These are phyloP conservation scores for Cyclotella baltica DNA, from an alignment of 108 stramenopile genomes.

Conservation along the genomic window DNA sequence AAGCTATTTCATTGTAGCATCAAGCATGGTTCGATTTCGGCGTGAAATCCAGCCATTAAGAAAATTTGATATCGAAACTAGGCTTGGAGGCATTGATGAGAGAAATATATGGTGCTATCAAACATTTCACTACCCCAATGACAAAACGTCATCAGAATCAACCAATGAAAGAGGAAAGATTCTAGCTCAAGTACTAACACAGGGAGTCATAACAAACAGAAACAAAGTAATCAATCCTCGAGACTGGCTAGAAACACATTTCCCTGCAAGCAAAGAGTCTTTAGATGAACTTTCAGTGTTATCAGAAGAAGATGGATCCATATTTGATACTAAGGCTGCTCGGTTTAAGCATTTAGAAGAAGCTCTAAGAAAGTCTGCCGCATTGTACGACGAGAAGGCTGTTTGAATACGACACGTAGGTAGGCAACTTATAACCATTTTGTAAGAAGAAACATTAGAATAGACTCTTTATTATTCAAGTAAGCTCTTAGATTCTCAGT, in stretches of 20 bases:
- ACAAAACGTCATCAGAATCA: background rate
- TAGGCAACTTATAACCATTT: too few relatives aligned
- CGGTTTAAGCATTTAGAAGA: slow-evolving; percentile 44
- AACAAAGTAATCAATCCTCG: slow-evolving; percentile 45
- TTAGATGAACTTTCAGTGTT: slow-evolving; percentile 32
- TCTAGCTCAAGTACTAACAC: slow-evolving; percentile 41
- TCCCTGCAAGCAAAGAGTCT: slow-evolving; percentile 19
- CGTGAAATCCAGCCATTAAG: slow-evolving; percentile 65
- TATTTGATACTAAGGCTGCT: slow-evolving; percentile 43
- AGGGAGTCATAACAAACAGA: slow-evolving; percentile 32
- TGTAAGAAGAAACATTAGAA: too few relatives aligned
- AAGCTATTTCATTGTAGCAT: slow-evolving; percentile 58
- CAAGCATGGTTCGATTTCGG: slow-evolving; percentile 63
- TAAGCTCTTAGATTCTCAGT: too few relatives aligned
- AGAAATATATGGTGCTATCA: slow-evolving; percentile 73
- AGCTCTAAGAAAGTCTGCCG: slow-evolving; percentile 32
- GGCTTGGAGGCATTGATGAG: slow-evolving; percentile 60
- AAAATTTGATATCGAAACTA: slow-evolving; percentile 68
- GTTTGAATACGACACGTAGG: too few relatives aligned
- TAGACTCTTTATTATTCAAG: too few relatives aligned
- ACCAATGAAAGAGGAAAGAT: slow-evolving; percentile 32
- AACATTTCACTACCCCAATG: slow-evolving; percentile 55
- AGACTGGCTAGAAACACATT: slow-evolving; percentile 23
- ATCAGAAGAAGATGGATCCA: slow-evolving; percentile 2
- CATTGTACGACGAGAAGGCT: slow-evolving; percentile 28